phyloP scores from a whole-genome alignment of 495 filamentous ascomycete species.

The Ascodesmis nigricans region DNA sequence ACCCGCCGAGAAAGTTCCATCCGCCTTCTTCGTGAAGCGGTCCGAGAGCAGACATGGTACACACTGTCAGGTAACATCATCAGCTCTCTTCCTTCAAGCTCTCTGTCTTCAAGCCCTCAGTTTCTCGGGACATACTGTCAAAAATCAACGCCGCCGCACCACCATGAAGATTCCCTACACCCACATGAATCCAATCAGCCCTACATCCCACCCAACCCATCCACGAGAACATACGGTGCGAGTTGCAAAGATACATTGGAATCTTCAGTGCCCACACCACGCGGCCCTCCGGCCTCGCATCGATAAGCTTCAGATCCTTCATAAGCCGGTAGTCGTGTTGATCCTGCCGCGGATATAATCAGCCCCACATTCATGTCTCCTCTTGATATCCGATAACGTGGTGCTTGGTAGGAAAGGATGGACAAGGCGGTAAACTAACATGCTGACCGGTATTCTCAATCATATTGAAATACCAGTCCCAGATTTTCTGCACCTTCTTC shows the following conservation, averaged over 20 bases:
- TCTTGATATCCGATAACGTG: not conserved
- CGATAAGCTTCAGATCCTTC: constrained; percentile 2
- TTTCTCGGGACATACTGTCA: constrained; percentile 1
- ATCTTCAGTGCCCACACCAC: constrained; percentile 1
- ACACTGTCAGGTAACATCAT: constrained; percentile 1
- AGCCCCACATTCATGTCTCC: not conserved
- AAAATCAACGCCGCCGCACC: constrained; percentile 1
- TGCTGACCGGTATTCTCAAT: not conserved
- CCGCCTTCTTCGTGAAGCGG: not conserved
- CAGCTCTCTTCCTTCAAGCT: too few species aligned
- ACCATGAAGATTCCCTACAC: not conserved
- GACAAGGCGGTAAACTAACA: not conserved
- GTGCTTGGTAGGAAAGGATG: not conserved
- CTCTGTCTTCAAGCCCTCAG: too few species aligned
- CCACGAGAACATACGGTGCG: not conserved
- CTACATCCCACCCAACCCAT: not conserved
- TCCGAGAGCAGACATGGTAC: constrained; percentile 3
- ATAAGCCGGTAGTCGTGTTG: constrained; percentile 4
- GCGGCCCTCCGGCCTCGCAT: constrained; percentile 1
- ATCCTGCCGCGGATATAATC: too few species aligned
- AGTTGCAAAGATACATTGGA: constrained; percentile 2
- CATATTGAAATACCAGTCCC: constrained; percentile 5
- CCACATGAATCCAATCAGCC: not conserved
- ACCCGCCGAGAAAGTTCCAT: constrained; percentile 2
- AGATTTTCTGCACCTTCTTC: constrained; percentile 3